Evolutionary conservation across 179 eudicot species (phyloP).

Genomic region (Beta lomatogona): DNA sequence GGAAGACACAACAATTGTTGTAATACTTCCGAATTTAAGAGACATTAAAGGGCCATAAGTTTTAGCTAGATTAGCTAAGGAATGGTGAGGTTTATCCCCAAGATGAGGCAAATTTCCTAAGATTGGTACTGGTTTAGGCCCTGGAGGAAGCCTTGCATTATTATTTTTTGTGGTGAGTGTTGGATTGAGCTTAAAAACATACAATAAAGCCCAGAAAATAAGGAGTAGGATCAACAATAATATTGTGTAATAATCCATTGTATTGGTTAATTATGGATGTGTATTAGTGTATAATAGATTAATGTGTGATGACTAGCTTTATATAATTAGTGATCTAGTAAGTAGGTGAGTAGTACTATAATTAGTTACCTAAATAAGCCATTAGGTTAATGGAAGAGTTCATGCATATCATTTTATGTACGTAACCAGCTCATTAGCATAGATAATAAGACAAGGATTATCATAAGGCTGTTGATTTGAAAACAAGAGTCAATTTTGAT

Average conservation of each 20-base stretch:
- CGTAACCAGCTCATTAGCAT: too few relatives aligned
- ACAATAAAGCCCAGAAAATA: not conserved
- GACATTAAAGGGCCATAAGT: constrained; percentile 22
- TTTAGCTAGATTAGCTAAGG: constrained; percentile 20
- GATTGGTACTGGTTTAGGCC: constrained; percentile 22
- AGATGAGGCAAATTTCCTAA: constrained; percentile 29
- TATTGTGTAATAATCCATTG: constrained; percentile 19
- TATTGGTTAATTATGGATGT: not conserved
- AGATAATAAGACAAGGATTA: too few relatives aligned
- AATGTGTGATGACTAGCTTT: not conserved
- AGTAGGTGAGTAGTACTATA: too few relatives aligned
- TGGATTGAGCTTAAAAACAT: not conserved
- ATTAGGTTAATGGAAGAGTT: too few relatives aligned
- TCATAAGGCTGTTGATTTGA: too few relatives aligned
- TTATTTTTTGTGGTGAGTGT: not conserved
- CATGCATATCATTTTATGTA: too few relatives aligned
- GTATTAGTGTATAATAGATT: too few relatives aligned
- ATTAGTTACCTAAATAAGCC: too few relatives aligned
- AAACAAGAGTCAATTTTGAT: too few relatives aligned
- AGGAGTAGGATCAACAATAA: not conserved
- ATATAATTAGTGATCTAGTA: not conserved
- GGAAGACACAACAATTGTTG: constrained; percentile 27
- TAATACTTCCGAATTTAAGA: constrained; percentile 21
- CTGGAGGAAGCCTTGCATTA: constrained; percentile 17
- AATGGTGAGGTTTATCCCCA: constrained; percentile 20